These are phyloP conservation scores for Byssoonygena ceratinophila DNA, from an alignment of 2,329 filamentous ascomycete species.

Conservation along the genomic window DNA sequence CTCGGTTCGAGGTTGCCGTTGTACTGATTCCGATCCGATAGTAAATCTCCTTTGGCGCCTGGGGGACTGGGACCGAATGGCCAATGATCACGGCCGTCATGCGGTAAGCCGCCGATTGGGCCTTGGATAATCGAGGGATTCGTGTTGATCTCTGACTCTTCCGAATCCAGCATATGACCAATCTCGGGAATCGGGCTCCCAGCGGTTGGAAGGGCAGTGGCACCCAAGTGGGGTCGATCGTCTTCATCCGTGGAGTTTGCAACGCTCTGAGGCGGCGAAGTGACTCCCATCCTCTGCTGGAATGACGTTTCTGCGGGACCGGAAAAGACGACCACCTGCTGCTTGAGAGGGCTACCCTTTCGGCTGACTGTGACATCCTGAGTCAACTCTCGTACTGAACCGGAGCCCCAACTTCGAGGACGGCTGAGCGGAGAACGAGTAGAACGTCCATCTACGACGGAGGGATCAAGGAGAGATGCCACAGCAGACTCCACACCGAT, in stretches of 20 bases:
- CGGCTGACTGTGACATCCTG: constrained; percentile 21
- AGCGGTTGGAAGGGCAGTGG: constrained; percentile 58
- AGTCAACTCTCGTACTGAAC: constrained; percentile 17
- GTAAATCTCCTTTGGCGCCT: constrained; percentile 28
- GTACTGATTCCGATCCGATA: constrained; percentile 17
- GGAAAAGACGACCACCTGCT: constrained; percentile 28
- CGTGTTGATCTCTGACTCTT: constrained; percentile 56
- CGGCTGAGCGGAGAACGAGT: constrained; percentile 38
- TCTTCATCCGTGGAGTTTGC: constrained; percentile 38
- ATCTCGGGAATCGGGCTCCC: constrained; percentile 67
- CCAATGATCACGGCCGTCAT: constrained; percentile 44
- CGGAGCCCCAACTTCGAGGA: constrained; percentile 24
- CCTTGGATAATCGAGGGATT: constrained; percentile 78
- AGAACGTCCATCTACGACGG: constrained; percentile 49
- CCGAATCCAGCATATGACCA: constrained; percentile 50
- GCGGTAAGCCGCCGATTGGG: constrained; percentile 49
- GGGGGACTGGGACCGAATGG: constrained; percentile 47
- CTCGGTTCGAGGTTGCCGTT: constrained; percentile 6
- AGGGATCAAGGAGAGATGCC: constrained; percentile 79
- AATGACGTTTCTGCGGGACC: constrained; percentile 32
- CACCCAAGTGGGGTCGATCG: constrained; percentile 49
- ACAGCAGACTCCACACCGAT: constrained; percentile 77
- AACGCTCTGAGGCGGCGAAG: constrained; percentile 47
- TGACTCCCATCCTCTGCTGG: constrained; percentile 32
- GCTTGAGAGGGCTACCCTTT: constrained; percentile 39